phyloP scores from a whole-genome alignment of 1,284 basidiomycete genomes.

The Malassezia cuniculi region DNA sequence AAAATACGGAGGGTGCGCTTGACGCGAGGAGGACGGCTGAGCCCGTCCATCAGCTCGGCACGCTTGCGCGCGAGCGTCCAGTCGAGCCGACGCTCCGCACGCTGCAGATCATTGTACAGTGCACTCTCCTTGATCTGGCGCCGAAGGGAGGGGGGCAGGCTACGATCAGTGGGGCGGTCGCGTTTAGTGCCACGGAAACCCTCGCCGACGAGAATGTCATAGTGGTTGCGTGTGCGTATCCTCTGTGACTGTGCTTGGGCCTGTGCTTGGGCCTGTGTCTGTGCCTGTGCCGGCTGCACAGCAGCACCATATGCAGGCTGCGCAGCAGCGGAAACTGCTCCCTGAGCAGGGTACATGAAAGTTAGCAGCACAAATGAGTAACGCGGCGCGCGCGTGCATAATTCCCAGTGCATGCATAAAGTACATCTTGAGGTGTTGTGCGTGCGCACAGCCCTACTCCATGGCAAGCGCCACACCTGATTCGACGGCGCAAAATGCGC shows the following conservation, averaged over 20 bases:
- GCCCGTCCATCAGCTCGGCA: constrained; percentile 54
- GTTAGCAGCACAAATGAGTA: too few species aligned
- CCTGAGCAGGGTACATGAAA: too few species aligned
- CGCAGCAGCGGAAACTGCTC: too few species aligned
- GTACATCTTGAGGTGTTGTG: too few species aligned
- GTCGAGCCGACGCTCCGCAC: constrained; percentile 80
- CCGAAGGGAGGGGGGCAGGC: constrained; percentile 62
- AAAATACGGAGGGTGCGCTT: constrained; percentile 76
- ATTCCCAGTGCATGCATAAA: too few species aligned
- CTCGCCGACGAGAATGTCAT: constrained; percentile 28
- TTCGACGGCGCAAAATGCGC: too few species aligned
- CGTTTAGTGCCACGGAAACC: constrained; percentile 50
- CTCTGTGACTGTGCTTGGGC: constrained; percentile 32
- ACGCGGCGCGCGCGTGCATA: too few species aligned
- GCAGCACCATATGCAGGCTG: too few species aligned
- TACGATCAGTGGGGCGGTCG: constrained; percentile 66
- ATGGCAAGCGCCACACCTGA: too few species aligned
- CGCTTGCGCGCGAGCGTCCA: constrained; percentile 87
- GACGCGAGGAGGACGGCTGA: constrained; percentile 48
- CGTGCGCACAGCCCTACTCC: too few species aligned
- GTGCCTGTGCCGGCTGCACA: too few species aligned
- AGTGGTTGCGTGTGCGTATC: constrained; percentile 18
- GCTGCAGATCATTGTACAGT: constrained; percentile 72
- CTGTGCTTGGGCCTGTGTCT: constrained; percentile 19
- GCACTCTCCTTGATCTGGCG: constrained; percentile 48